Base-by-base conservation (phyloP, 352 stramenopile species). In the Sclerospora graminicola region DNA sequence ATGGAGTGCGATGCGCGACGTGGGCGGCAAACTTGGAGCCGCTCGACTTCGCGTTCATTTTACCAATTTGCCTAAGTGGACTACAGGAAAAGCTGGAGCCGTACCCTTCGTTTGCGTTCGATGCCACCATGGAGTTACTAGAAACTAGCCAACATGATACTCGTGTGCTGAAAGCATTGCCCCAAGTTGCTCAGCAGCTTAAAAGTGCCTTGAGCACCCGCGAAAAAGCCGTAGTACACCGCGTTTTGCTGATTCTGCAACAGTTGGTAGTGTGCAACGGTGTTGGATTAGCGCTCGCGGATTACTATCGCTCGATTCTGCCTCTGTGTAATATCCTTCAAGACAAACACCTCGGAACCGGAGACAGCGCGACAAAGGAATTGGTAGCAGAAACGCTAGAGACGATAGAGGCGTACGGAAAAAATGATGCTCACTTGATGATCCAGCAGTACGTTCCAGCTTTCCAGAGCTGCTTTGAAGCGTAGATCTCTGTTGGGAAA, bases 261-360 rank as follows among this genome's bases (percentile, higher is more conserved):
- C 75, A 88, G 45, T 61, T 89, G 29, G 55, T 57, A 1, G 75
- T 89, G 33, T 89, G 75, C 26, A 63, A 81, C 0, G 68, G 72
- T 28, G 72, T 87, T n/a, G 75, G 78, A 15, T 60, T 72, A 9
- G 70, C 70, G 0, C 50, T 90, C 4, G 35, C 55, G 1, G 73
- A 85, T 47, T 76, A 88, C 49, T 88, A 90, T 45, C 63, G 75
- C 11, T 66, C 73, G 8, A 51, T 90, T 26, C 60, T 90, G 28
- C 78, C 78, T n/a, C 53, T 88, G 33, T 90, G 75, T 55, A 90
- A 87, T 54, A 79, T 90, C 19, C 40, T 88, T 11, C 77, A 87
- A 49, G 78, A 87, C 66, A 79, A 79, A 37, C 75, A 84, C 41
- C 42, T 88, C 24, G 75, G 73, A 41, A 87, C 69, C 0, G 75